Base-by-base conservation (phyloP, 805 yeast genomes). In the Metschnikowia lachancei region DNA sequence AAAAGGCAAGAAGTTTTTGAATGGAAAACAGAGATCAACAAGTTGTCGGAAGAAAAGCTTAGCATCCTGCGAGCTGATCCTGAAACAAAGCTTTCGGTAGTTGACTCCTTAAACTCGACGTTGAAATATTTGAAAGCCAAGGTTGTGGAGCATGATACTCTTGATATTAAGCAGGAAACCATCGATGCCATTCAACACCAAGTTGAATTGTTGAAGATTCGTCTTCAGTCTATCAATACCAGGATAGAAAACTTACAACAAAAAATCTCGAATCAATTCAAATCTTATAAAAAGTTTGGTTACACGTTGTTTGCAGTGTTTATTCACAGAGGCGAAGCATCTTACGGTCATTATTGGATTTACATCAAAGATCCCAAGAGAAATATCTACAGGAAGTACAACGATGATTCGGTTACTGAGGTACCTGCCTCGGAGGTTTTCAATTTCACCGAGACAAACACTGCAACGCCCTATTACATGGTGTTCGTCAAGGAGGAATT, bases 311-410 rank as follows among this genome's bases (percentile, higher is more conserved):
- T 91, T 69, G 95, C 98, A 0, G 83, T 92, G 6, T 94, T 94
- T 61, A 89, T 94, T 39, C 99, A 94, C 64, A 74, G 97, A 41
- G 99, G 99, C 6, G 95, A 90, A 58, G 98, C 97, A 0, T 83
- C 89, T 42, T 92, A 87, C 60, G 99, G 99, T 2, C 99, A 94
- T 65, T 94, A 94, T 65, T 94, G 98, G 97, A 80, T 92, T 14
- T 94, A 92, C 62, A 91, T 94, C 51, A 81, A 79, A 49, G 98
- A 94, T 64, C 79, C 82, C 2, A 76, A 76, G 51, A 73, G 75
- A 16, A 76, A 78, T 24, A 68, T 86, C 17, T 94, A 82, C 79
- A 74, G 97, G 51, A 91, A 89, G 69, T 94, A 94, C 65, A 94
- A 94, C 60, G 99, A 94, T 68, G 98, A 94, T 58, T 75, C 77